A percentile compares a stretch with the other conserved stretches of the same genome.
phyloP scores from a whole-genome alignment of 768 basidiomycete species.

The Hericium erinaceus region DNA sequence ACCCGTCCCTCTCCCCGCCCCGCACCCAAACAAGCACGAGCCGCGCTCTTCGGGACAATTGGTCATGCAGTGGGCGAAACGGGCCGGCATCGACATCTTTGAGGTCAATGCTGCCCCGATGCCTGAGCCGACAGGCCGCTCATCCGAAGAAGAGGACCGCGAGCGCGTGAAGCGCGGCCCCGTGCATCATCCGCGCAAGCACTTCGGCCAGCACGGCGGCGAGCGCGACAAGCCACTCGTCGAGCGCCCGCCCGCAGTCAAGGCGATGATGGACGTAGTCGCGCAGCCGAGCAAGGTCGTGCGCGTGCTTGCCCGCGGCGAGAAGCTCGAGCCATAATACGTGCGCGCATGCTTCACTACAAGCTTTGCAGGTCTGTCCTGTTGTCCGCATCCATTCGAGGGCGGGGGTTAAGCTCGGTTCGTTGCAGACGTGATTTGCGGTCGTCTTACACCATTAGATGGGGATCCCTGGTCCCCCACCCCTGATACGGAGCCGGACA shows the following conservation, averaged over 20 bases:
- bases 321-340: constrained; percentile 57
- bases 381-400: too few relatives aligned
- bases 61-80: constrained; percentile 58
- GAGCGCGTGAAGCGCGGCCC: constrained; percentile 14
- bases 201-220: constrained; percentile 4
- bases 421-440: too few relatives aligned
- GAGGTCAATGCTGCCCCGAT: constrained; percentile 36
- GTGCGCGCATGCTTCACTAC: too few relatives aligned
- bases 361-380: too few relatives aligned
- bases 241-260: constrained; percentile 68
- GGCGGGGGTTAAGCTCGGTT: too few relatives aligned
- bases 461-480: too few relatives aligned
- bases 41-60: constrained; percentile 54
- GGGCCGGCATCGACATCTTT: constrained; percentile 48
- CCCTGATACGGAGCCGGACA: too few relatives aligned
- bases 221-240: constrained; percentile 35
- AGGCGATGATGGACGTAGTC: constrained; percentile 76
- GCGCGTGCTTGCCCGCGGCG: constrained; percentile 73
- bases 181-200: not conserved
- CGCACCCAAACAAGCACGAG: constrained; percentile 50
- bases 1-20: constrained; percentile 61
- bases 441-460: too few relatives aligned
- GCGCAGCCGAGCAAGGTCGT: constrained; percentile 68
- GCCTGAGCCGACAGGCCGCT: constrained; percentile 5
- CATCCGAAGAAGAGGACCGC: constrained; percentile 20